Conservation (phyloP, 176 grass and related monocot species). For the Oryza glaberrima region DNA sequence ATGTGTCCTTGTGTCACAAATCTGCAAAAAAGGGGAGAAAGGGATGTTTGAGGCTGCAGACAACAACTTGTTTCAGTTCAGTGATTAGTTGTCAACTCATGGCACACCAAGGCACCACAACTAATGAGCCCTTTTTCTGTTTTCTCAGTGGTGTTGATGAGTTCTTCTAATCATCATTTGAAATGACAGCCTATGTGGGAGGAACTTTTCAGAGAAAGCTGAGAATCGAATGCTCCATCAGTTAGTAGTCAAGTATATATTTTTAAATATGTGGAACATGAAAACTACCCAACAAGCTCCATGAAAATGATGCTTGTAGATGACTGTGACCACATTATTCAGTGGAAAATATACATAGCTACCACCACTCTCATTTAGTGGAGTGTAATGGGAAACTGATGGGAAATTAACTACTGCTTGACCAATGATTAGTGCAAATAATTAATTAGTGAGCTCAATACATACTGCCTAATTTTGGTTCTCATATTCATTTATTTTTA, state of each 20-base stretch:
- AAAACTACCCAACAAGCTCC: conserved; percentile 9
- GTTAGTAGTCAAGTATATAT: conserved; percentile 14
- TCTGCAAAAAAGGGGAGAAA: conserved; percentile 12
- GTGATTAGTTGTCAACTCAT: conserved; percentile 13
- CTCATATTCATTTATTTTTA: no score
- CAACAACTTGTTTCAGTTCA: neutral
- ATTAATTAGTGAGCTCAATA: neutral
- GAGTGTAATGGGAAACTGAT: neutral
- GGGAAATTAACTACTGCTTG: neutral
- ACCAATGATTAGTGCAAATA: neutral
- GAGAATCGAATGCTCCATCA: neutral
- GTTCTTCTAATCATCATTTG: neutral
- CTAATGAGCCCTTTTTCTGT: conserved; percentile 11
- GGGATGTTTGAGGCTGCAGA: conserved; percentile 7
- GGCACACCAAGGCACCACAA: conserved; percentile 2
- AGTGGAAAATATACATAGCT: conserved; percentile 35
- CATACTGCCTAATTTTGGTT: neutral
- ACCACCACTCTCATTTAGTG: conserved; percentile 1
- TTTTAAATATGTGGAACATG: conserved; percentile 29
- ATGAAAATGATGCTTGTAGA: neutral
- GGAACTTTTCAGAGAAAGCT: conserved; percentile 38
- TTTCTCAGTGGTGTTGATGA: neutral
- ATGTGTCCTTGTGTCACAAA: conserved; percentile 2
- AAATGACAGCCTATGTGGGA: conserved; percentile 12
- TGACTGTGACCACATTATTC: neutral